phyloP scores from a whole-genome alignment of 1,284 basidiomycete genomes.

The Pulveroboletus sp. region DNA sequence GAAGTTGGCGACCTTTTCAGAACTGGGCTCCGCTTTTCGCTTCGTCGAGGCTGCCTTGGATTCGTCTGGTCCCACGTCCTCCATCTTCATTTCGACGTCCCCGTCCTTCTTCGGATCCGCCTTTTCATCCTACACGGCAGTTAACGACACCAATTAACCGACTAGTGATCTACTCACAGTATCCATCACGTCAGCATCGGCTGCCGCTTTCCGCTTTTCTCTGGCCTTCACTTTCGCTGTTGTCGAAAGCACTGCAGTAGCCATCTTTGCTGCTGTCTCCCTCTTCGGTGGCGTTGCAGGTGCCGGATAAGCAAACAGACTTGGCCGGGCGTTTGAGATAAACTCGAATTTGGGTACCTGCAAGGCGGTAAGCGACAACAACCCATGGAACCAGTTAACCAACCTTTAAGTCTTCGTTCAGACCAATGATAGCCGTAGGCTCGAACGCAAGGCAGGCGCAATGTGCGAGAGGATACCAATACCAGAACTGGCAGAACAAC shows the following conservation, averaged over 20 bases:
- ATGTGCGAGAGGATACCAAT: slow-evolving; percentile 98
- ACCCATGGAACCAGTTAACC: slow-evolving; percentile 17
- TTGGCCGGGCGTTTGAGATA: slow-evolving; percentile 83
- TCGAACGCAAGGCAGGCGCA: slow-evolving; percentile 90
- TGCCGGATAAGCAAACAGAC: slow-evolving; percentile 87
- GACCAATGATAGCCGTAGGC: slow-evolving; percentile 90
- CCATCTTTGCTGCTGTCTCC: slow-evolving; percentile 87
- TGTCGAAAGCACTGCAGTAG: slow-evolving; percentile 91
- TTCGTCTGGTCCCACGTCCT: slow-evolving; percentile 59
- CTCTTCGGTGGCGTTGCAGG: slow-evolving; percentile 86
- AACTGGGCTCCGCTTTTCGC: slow-evolving; percentile 74
- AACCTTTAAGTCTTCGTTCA: slow-evolving; percentile 84
- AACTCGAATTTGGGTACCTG: slow-evolving; percentile 91
- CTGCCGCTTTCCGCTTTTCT: slow-evolving; percentile 84
- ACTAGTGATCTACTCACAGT: slow-evolving; percentile 51
- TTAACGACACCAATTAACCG: slow-evolving; percentile 1
- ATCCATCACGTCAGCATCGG: slow-evolving; percentile 80
- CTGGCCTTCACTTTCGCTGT: slow-evolving; percentile 93
- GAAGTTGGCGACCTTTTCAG: slow-evolving; percentile 83
- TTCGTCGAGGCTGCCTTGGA: slow-evolving; percentile 45
- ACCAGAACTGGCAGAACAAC: slow-evolving; percentile 98
- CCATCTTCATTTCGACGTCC: slow-evolving; percentile 75
- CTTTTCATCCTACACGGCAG: slow-evolving; percentile 51
- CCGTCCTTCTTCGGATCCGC: slow-evolving; percentile 57
- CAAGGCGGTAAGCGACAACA: slow-evolving; percentile 5